phyloP scores from a whole-genome alignment of 495 filamentous ascomycete species.

The Xylaria nigripes region DNA sequence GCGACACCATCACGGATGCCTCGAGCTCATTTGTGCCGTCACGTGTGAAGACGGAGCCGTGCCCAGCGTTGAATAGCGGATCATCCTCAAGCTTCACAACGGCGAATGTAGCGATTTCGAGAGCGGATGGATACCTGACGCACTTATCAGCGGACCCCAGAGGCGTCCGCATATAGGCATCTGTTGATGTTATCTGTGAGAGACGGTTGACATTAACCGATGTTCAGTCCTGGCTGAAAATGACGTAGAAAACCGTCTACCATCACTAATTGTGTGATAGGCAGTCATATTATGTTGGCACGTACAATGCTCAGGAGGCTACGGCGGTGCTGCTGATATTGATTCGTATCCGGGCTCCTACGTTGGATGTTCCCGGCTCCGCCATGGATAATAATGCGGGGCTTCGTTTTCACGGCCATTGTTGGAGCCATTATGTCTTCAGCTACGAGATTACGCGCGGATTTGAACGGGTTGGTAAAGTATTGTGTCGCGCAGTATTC shows the following conservation, averaged over 20 bases:
- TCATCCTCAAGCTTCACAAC: conserved; percentile 73
- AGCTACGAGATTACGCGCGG: no score
- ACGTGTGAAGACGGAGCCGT: conserved; percentile 78
- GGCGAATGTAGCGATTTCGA: conserved; percentile 68
- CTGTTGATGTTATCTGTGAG: conserved; percentile 8
- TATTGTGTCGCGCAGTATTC: not conserved
- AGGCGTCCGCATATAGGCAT: conserved; percentile 31
- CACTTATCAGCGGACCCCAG: not conserved
- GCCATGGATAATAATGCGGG: conserved; percentile 78
- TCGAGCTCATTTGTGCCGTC: conserved; percentile 81
- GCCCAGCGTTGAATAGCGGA: conserved; percentile 76
- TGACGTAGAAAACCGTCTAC: not conserved
- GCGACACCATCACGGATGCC: conserved; percentile 80
- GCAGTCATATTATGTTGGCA: not conserved
- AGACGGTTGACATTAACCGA: not conserved
- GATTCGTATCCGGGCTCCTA: conserved; percentile 52
- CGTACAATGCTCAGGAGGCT: conserved; percentile 56
- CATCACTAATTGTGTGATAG: not conserved
- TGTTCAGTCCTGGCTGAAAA: not conserved
- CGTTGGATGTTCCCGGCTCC: conserved; percentile 76
- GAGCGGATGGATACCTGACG: conserved; percentile 38
- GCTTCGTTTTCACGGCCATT: conserved; percentile 30
- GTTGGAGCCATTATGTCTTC: conserved; percentile 25
- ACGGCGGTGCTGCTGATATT: conserved; percentile 51
- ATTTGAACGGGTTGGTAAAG: not conserved